Conservation (phyloP, 2,329 filamentous ascomycete species). For the Rutstroemia sp. region DNA sequence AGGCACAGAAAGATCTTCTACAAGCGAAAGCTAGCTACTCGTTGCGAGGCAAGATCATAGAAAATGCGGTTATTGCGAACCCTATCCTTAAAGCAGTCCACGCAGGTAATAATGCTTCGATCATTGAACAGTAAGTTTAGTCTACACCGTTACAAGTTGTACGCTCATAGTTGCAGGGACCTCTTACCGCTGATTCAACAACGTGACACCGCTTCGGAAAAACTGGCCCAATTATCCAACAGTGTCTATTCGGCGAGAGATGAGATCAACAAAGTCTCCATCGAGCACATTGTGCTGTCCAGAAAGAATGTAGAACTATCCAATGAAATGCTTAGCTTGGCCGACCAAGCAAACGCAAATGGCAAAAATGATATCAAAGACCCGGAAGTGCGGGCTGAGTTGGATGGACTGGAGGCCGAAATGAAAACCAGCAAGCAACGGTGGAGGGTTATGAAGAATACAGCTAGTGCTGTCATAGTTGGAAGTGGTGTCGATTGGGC, state of each 20-base stretch:
- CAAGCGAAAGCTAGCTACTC: conserved; percentile 64
- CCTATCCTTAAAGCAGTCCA: conserved; percentile 75
- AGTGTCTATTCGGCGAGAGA: conserved; percentile 43
- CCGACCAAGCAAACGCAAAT: conserved; percentile 45
- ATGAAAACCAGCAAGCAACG: conserved; percentile 55
- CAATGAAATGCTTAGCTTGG: conserved; percentile 54
- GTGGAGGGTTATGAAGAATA: conserved; percentile 70
- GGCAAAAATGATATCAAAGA: conserved; percentile 48
- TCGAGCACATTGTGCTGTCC: conserved; percentile 48
- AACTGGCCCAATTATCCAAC: conserved; percentile 51
- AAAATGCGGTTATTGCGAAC: conserved; percentile 62
- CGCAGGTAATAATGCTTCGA: conserved; percentile 52
- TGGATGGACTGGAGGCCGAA: conserved; percentile 50
- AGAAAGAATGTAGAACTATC: conserved; percentile 57
- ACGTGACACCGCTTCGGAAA: conserved; percentile 59
- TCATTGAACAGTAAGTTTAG: conserved; percentile 56
- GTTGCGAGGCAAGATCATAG: conserved; percentile 60
- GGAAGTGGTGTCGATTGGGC: conserved; percentile 82
- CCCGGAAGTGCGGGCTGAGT: conserved; percentile 43
- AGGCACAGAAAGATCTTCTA: conserved; percentile 55
- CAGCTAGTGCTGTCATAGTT: conserved; percentile 69
- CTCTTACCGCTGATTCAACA: conserved; percentile 58
- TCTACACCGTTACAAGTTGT: conserved; percentile 1
- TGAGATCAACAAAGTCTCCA: conserved; percentile 49
- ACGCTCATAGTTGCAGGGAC: conserved; percentile 19